Percentiles rank a stretch among this genome's conserved stretches.
Evolutionary conservation across 208 protist genomes (phyloP).

Genomic region (Tetramitus jugosus): DNA sequence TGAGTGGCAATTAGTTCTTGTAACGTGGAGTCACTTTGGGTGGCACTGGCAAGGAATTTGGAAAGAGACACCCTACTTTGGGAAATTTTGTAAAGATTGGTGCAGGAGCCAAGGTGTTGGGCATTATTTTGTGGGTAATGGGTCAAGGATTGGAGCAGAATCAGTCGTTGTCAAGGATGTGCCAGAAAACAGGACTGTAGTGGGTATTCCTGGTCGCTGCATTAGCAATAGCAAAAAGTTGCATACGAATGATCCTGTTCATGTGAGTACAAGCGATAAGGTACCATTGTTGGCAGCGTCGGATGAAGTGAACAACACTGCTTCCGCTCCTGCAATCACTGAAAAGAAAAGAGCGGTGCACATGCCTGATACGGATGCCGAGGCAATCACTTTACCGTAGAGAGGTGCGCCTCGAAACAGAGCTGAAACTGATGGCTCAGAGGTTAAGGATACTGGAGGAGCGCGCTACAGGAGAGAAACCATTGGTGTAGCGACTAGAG

Average conservation of each 20-base stretch:
- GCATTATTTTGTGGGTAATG: constrained; percentile 60
- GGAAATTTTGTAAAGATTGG: constrained; percentile 66
- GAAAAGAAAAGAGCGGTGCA: no score
- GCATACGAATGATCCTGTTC: background rate
- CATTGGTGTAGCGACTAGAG: no score
- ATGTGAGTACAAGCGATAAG: background rate
- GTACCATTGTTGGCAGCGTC: no score
- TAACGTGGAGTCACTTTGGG: constrained; percentile 56
- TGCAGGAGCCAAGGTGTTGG: constrained; percentile 63
- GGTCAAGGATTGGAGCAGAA: constrained; percentile 56
- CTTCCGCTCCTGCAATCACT: no score
- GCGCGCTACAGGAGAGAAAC: no score
- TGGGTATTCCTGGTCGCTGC: constrained; percentile 28
- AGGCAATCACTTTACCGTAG: constrained; percentile 4
- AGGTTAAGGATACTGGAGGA: no score
- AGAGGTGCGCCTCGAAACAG: background rate
- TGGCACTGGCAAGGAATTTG: constrained; percentile 36
- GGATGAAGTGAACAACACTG: background rate
- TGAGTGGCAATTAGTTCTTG: constrained; percentile 50
- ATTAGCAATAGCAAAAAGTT: no score
- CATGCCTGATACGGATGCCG: constrained; percentile 8
- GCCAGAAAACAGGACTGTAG: constrained; percentile 21
- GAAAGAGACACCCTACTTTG: constrained; percentile 64
- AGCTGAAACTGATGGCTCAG: no score
- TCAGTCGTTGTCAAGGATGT: constrained; percentile 33